phyloP scores from a whole-genome alignment of 2,329 filamentous ascomycete species.

The Epichloe typhina region DNA sequence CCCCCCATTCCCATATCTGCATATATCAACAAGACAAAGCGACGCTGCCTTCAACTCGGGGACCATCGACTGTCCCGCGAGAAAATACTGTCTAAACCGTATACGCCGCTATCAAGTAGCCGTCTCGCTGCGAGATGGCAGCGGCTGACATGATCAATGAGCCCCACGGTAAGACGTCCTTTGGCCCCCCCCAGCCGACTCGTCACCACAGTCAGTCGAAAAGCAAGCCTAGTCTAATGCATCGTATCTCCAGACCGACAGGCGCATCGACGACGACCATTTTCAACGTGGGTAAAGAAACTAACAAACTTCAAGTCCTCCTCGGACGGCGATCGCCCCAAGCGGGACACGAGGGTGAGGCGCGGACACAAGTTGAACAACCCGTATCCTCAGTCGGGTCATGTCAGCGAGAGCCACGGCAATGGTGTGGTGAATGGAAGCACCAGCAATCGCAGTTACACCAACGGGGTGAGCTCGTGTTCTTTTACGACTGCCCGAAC shows the following conservation, averaged over 20 bases:
- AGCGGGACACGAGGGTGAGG: conserved; percentile 37
- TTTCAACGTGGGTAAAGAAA: conserved; percentile 89
- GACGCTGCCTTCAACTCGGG: neutral
- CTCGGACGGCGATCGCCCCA: conserved; percentile 40
- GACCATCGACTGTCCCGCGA: neutral
- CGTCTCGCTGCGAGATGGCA: conserved; percentile 2
- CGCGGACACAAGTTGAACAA: conserved; percentile 60
- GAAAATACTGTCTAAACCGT: neutral
- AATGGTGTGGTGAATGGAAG: conserved; percentile 11
- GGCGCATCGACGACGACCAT: conserved; percentile 63
- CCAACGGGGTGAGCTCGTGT: conserved; percentile 31
- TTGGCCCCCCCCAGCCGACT: too few relatives aligned
- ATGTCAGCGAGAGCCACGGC: conserved; percentile 23
- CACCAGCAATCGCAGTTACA: conserved; percentile 8
- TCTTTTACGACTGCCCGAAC: conserved; percentile 45
- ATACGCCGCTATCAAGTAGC: neutral
- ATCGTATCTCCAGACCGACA: conserved; percentile 44
- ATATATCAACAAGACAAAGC: neutral
- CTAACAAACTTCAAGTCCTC: conserved; percentile 74
- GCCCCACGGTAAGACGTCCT: conserved; percentile 2
- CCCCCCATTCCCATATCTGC: neutral
- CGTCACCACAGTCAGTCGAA: neutral
- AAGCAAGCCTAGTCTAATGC: conserved; percentile 19
- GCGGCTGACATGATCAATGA: conserved; percentile 5
- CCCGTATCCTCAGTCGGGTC: conserved; percentile 78